A percentile compares a stretch with the other conserved stretches of the same genome.
Evolutionary conservation across 2,329 filamentous ascomycete species (phyloP).

Genomic region (Davidsoniella australis): DNA sequence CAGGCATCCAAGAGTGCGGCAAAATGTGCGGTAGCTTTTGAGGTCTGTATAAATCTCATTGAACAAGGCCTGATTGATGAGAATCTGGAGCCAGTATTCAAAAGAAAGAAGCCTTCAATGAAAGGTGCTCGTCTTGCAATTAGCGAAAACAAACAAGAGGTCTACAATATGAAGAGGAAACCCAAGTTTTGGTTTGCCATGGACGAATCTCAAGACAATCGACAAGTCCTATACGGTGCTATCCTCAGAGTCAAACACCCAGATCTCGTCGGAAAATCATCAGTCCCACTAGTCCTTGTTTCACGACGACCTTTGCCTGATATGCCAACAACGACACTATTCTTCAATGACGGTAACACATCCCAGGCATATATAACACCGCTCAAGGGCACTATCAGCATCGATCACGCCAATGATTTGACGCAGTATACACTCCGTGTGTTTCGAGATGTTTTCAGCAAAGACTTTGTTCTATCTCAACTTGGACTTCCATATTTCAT

Average conservation of each 20-base stretch:
- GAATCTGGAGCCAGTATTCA: slow-evolving; percentile 55
- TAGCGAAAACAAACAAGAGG: slow-evolving; percentile 55
- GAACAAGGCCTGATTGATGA: slow-evolving; percentile 52
- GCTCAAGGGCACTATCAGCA: slow-evolving; percentile 25
- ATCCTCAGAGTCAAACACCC: background rate
- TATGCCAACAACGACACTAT: slow-evolving; percentile 54
- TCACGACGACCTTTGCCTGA: slow-evolving; percentile 48
- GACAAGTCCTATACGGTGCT: background rate
- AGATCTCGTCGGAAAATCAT: slow-evolving; percentile 40
- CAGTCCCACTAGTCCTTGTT: slow-evolving; percentile 51
- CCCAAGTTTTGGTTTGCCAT: slow-evolving; percentile 51
- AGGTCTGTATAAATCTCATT: slow-evolving; percentile 56
- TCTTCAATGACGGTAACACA: slow-evolving; percentile 44
- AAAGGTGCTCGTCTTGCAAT: slow-evolving; percentile 75
- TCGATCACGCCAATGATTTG: slow-evolving; percentile 31
- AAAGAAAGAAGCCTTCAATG: slow-evolving; percentile 59
- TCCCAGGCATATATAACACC: slow-evolving; percentile 38
- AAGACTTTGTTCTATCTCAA: slow-evolving; percentile 50
- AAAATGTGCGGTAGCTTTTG: slow-evolving; percentile 78
- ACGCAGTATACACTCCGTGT: slow-evolving; percentile 56
- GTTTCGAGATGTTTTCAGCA: slow-evolving; percentile 79
- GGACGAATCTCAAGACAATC: slow-evolving; percentile 25
- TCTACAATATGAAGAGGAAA: slow-evolving; percentile 66
- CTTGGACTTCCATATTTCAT: slow-evolving; percentile 69
- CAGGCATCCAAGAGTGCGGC: slow-evolving; percentile 58